Conservation (phyloP, 495 filamentous ascomycete genomes). For the Corynascus novoguineensis region DNA sequence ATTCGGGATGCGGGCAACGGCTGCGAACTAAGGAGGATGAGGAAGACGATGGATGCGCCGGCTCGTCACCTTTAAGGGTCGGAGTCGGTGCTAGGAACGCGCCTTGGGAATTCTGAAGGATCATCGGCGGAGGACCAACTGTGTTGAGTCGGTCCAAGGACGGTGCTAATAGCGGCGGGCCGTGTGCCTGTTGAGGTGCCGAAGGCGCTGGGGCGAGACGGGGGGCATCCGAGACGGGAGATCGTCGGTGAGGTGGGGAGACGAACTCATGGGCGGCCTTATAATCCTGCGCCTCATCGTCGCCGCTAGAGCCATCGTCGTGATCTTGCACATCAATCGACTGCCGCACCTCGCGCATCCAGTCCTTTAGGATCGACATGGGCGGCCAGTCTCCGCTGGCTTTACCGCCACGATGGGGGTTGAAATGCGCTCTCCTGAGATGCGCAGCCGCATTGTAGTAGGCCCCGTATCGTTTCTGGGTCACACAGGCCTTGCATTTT, state of each 20-base stretch:
- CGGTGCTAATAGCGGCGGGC: constrained; percentile 26
- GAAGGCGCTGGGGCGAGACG: constrained; percentile 41
- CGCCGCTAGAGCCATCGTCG: constrained; percentile 43
- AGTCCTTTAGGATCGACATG: constrained; percentile 78
- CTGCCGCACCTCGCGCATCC: constrained; percentile 71
- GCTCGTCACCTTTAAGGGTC: constrained; percentile 52
- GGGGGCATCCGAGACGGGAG: constrained; percentile 37
- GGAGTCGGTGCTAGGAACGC: constrained; percentile 41
- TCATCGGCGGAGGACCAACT: constrained; percentile 21
- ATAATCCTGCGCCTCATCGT: constrained; percentile 40
- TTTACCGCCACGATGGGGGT: constrained; percentile 70
- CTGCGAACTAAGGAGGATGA: constrained; percentile 36
- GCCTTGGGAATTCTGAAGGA: constrained; percentile 20
- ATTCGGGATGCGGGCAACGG: constrained; percentile 77
- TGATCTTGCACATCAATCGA: constrained; percentile 44
- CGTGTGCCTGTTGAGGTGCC: constrained; percentile 45
- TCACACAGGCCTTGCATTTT: constrained; percentile 84
- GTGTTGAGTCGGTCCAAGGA: constrained; percentile 21
- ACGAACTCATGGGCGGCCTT: constrained; percentile 38
- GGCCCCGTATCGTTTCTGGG: constrained; percentile 77
- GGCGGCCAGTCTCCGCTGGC: constrained; percentile 79
- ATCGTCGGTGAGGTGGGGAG: constrained; percentile 34
- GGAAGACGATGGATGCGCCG: constrained; percentile 37
- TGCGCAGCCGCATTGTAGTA: constrained; percentile 98
- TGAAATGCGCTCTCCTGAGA: constrained; percentile 83